Percentiles rank a stretch among this genome's conserved stretches.
Evolutionary conservation across 2,329 filamentous ascomycete genomes (phyloP).

Genomic region (Xylariaceae sp.): DNA sequence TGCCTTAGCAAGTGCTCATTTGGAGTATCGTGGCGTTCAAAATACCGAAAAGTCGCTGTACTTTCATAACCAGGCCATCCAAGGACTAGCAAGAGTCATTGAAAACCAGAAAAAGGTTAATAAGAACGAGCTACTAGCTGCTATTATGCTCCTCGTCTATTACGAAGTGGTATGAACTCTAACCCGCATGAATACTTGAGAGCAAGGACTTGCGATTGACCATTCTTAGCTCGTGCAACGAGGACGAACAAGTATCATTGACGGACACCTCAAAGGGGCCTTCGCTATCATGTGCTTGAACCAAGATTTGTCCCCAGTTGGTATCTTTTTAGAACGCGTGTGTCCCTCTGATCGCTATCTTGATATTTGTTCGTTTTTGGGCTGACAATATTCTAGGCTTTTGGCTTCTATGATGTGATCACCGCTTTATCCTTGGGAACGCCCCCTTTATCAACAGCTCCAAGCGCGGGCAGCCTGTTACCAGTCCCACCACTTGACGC

Average conservation of each 20-base stretch:
- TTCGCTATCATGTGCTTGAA: slow-evolving; percentile 65
- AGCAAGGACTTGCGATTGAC: neutral
- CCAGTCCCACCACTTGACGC: slow-evolving; percentile 57
- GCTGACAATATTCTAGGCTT: slow-evolving; percentile 55
- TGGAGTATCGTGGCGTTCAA: slow-evolving; percentile 69
- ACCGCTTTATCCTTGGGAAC: slow-evolving; percentile 67
- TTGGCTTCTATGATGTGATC: slow-evolving; percentile 71
- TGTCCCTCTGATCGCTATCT: slow-evolving; percentile 2
- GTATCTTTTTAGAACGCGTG: slow-evolving; percentile 66
- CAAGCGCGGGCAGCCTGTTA: slow-evolving; percentile 54
- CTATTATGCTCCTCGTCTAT: slow-evolving; percentile 68
- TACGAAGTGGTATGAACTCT: slow-evolving; percentile 64
- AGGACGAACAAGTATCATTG: slow-evolving; percentile 65
- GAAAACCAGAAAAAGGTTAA: slow-evolving; percentile 57
- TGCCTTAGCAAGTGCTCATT: slow-evolving; percentile 81
- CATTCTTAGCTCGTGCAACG: slow-evolving; percentile 62
- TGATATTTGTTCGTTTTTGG: neutral
- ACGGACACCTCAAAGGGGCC: slow-evolving; percentile 66
- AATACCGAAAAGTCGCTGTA: slow-evolving; percentile 62
- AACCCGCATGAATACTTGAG: neutral
- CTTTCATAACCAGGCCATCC: slow-evolving; percentile 66
- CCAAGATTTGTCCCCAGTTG: slow-evolving; percentile 56
- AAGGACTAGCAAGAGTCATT: slow-evolving; percentile 63
- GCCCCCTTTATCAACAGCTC: slow-evolving; percentile 59
- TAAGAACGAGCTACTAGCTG: slow-evolving; percentile 64